Base-by-base conservation (phyloP, 306 rosid genomes). In the Castanopsis chinensis region DNA sequence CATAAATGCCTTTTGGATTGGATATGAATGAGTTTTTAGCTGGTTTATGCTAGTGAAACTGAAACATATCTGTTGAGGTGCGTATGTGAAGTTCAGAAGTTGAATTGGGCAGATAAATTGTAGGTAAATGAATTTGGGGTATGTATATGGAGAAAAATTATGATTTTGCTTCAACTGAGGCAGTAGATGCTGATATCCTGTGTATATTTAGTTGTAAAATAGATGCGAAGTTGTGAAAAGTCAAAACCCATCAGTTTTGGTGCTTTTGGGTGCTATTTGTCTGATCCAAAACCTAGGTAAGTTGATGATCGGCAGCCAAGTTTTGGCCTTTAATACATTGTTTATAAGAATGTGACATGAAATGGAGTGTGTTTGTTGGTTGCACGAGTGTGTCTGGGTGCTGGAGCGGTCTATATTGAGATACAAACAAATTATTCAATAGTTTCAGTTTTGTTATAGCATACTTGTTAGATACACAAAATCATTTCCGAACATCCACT, bases 11-110 rank as follows among this genome's bases (percentile, higher is more conserved):
- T 61, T 61, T 72, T 79, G 71, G 76, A 82, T 79, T 84, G 78
- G 81, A 60, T 75, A 57, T 30, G 77, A 52, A 69, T 79, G 84
- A 73, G 72, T 72, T 55, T 55, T 71, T 74, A 73, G 80, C 74
- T 67, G 65, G 61, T 79, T 59, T 76, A 58, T 61, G 83, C 64
- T 71, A 49, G 73, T 74, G 75, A 76, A 51, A 80, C 35, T 74
- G 75, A 81, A 51, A 80, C 35, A 75, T 20, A 49, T 74, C 5
- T 60, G 41, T 51, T 33, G 74, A 41, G 57, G 20, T 41, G 58
- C 59, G 43, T 67, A 64, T 74, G 41, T 64, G 7, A 19, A 65
- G 45, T 86, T 81, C 65, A 65, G 65, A 69, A 76, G 75, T 75
- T 43, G 69, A 37, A 8, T 27, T 63, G 12, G 64, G 25, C 11